Conservation (phyloP, 768 basidiomycete genomes). For the Tulasnella sp. region DNA sequence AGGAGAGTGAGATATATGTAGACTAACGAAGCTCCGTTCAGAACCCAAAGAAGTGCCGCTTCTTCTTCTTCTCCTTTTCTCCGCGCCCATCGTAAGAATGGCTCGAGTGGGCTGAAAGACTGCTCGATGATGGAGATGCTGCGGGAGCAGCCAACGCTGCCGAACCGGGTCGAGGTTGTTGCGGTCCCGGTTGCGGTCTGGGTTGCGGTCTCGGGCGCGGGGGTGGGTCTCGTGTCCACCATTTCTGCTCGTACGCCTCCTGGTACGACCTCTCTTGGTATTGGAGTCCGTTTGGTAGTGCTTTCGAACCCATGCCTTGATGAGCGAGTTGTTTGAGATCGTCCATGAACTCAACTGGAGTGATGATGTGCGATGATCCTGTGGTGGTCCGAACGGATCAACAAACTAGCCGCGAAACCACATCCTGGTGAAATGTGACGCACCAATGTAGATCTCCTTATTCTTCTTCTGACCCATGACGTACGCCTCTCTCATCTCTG, state of each 20-base stretch:
- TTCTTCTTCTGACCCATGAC: constrained; percentile 65
- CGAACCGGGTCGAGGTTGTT: constrained; percentile 48
- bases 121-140: constrained; percentile 37
- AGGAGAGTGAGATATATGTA: no score
- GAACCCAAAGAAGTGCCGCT: constrained; percentile 65
- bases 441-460: constrained; percentile 91
- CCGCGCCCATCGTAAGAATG: background rate
- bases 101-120: constrained; percentile 13
- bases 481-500: constrained; percentile 88
- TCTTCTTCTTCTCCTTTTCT: constrained; percentile 66
- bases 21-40: constrained; percentile 31
- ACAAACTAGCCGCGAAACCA: background rate
- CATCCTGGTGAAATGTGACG: constrained; percentile 25
- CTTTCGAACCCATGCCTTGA: constrained; percentile 75
- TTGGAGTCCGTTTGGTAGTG: constrained; percentile 39
- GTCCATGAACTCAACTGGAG: constrained; percentile 77
- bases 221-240: constrained; percentile 62
- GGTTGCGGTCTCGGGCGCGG: constrained; percentile 43
- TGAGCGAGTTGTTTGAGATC: constrained; percentile 85
- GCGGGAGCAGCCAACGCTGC: constrained; percentile 39
- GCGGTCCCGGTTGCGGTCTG: constrained; percentile 36
- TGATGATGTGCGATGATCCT: constrained; percentile 88
- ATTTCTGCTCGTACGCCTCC: constrained; percentile 75
- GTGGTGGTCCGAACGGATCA: background rate
- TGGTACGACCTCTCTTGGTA: constrained; percentile 50